Percentiles rank a stretch among this genome's conserved stretches.
Conservation (phyloP, 768 basidiomycete species). For the Megacollybia marginata region DNA sequence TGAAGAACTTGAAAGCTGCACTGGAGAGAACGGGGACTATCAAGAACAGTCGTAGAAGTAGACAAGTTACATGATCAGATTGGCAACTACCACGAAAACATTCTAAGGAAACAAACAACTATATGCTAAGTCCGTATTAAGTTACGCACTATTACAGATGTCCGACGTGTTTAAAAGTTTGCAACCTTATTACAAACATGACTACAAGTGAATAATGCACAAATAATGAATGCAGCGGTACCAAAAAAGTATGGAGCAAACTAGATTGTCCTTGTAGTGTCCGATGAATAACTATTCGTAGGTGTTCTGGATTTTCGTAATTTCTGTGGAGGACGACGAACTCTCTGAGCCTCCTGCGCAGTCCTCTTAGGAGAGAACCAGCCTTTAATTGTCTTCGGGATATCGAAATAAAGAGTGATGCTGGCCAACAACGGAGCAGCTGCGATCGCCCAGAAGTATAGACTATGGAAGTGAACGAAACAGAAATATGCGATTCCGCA, state of each 20-base stretch:
- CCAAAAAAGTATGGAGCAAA: too few relatives aligned
- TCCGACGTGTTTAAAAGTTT: too few relatives aligned
- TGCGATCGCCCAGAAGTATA: conserved; percentile 3
- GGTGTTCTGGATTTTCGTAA: too few relatives aligned
- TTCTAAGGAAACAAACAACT: too few relatives aligned
- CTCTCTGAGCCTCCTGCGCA: background rate
- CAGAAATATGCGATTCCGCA: conserved; percentile 10
- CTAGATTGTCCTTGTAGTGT: too few relatives aligned
- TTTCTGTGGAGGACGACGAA: background rate
- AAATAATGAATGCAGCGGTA: too few relatives aligned
- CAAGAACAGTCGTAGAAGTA: conserved; percentile 55
- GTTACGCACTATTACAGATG: too few relatives aligned
- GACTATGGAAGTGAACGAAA: conserved; percentile 5
- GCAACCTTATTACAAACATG: too few relatives aligned
- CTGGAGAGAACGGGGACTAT: conserved; percentile 63
- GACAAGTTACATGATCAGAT: conserved; percentile 30
- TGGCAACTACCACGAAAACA: too few relatives aligned
- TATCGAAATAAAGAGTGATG: background rate
- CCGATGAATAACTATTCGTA: too few relatives aligned
- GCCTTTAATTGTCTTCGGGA: background rate
- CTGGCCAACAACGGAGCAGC: background rate
- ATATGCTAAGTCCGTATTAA: too few relatives aligned
- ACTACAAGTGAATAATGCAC: too few relatives aligned
- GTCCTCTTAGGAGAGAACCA: background rate
- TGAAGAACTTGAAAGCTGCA: conserved; percentile 55